Evolutionary conservation across 805 yeast species (phyloP), one percentile per base, ranked within the genome.

Genomic region (Candida berthetii): DNA sequence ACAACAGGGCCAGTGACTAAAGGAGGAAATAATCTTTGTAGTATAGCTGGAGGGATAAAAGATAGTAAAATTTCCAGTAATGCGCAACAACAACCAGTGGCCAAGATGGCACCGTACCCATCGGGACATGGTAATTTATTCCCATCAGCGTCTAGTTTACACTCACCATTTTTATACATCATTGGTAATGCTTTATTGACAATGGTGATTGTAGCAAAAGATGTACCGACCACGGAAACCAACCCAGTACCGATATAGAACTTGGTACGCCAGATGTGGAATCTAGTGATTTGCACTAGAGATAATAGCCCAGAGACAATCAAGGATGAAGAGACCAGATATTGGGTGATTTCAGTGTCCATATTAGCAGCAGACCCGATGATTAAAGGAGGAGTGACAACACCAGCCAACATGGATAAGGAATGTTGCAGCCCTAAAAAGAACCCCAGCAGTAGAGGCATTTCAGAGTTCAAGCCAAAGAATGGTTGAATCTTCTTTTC

Each of bases 1-100:
- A 89, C 96, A 36, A 89, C 96, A 9, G 96, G 96, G 43, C 96
- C 96, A 24, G 96, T 89, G 46, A 90, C 96, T 40, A 87, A 66
- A 31, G 95, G 90, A 16, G 96, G 96, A 68, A 89, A 89, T 29
- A 85, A 54, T 45, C 71, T 78, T 60, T 85, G 88, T 49, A 89
- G 70, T 13, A 72, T 49, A 31, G 69, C 72, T 4, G 96, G 79
- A 10, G 97, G 96, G 50, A 82, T 60, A 60, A 90, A 89, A 0
- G 95, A 83, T 39, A 86, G 58, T 8, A 72, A 50, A 33, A 90
- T 71, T 68, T 86, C 95, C 17, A 89, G 54, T 31, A 90, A 67
- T 3, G 88, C 85, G 64, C 96, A 86, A 17, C 77, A 72, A 31
- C 76, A 71, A n/a, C 89, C 83, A 8, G 96, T 84, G 31, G 83